phyloP scores from a whole-genome alignment of 148 eudicot genomes.

The Limonium bicolor region DNA sequence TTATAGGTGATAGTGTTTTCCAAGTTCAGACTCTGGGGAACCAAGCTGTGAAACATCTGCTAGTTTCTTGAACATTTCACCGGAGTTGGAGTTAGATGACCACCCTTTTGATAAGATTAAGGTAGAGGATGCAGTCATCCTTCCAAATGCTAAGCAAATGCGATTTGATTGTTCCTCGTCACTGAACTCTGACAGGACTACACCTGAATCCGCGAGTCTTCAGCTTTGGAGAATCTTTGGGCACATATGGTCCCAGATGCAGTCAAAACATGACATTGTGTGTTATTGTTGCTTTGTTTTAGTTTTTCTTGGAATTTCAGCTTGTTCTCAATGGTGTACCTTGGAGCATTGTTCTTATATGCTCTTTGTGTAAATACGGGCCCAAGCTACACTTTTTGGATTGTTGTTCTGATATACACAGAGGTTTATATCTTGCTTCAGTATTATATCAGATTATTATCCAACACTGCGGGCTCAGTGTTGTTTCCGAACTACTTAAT shows the following conservation, averaged over 20 bases:
- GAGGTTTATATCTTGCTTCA: slow-evolving; percentile 68
- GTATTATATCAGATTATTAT: slow-evolving; percentile 88
- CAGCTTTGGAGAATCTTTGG: slow-evolving; percentile 59
- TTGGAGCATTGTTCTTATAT: slow-evolving; percentile 80
- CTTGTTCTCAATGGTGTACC: slow-evolving; percentile 88
- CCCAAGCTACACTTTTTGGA: slow-evolving; percentile 83
- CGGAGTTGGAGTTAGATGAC: slow-evolving; percentile 46
- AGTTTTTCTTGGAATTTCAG: slow-evolving; percentile 97
- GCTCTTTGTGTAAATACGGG: slow-evolving; percentile 92
- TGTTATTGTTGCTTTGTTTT: slow-evolving; percentile 93
- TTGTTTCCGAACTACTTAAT: slow-evolving; percentile 35
- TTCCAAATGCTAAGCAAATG: slow-evolving; percentile 15
- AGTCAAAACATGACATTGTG: slow-evolving; percentile 83
- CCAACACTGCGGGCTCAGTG: slow-evolving; percentile 79
- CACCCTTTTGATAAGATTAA: slow-evolving; percentile 33
- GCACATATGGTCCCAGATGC: slow-evolving; percentile 91
- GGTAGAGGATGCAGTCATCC: slow-evolving; percentile 23
- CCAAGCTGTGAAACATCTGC: slow-evolving; percentile 86
- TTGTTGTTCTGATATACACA: slow-evolving; percentile 75
- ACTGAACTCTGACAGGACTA: slow-evolving; percentile 72
- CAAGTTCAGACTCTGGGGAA: slow-evolving; percentile 93
- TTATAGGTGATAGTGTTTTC: slow-evolving; percentile 89
- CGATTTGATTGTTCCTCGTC: slow-evolving; percentile 49
- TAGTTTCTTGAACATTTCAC: slow-evolving; percentile 66
- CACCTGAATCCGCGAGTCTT: slow-evolving; percentile 51